Conservation (phyloP, 2,329 filamentous ascomycete species). For the Beauveria sp. region DNA sequence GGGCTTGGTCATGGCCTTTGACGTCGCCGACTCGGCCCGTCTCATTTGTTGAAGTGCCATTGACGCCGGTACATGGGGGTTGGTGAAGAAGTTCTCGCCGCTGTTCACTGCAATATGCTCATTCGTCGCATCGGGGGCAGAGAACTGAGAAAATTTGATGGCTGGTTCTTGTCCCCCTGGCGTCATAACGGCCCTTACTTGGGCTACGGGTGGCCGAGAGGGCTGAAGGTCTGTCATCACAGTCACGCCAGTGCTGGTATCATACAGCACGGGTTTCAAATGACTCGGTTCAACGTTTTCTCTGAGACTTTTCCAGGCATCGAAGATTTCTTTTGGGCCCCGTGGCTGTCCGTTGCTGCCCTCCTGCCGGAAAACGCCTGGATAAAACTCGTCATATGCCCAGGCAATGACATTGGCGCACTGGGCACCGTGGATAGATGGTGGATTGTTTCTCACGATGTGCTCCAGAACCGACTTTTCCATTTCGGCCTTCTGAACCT, state of each 20-base stretch:
- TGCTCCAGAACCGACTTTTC: neutral
- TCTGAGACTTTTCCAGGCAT: neutral
- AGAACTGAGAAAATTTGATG: slow-evolving; percentile 6
- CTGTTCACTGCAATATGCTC: neutral
- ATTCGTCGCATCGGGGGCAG: neutral
- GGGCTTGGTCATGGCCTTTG: neutral
- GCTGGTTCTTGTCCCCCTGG: neutral
- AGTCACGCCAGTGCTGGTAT: neutral
- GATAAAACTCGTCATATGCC: slow-evolving; percentile 8
- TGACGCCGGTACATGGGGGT: neutral
- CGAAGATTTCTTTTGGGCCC: neutral
- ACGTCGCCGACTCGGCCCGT: neutral
- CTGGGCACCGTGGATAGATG: neutral
- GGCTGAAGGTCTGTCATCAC: slow-evolving; percentile 3
- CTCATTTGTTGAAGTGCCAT: neutral
- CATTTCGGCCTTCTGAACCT: neutral
- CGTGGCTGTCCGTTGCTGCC: neutral
- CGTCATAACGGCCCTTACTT: neutral
- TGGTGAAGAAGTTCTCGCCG: neutral
- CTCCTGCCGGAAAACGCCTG: slow-evolving; percentile 6
- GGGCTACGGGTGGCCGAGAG: neutral
- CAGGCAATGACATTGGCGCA: slow-evolving; percentile 2
- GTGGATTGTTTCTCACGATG: slow-evolving; percentile 3
- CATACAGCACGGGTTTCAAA: neutral
- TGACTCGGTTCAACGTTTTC: neutral